Evolutionary conservation across 768 basidiomycete genomes (phyloP), one percentile per base, ranked within the genome.

Genomic region (Candolleomyces aberdarensis): DNA sequence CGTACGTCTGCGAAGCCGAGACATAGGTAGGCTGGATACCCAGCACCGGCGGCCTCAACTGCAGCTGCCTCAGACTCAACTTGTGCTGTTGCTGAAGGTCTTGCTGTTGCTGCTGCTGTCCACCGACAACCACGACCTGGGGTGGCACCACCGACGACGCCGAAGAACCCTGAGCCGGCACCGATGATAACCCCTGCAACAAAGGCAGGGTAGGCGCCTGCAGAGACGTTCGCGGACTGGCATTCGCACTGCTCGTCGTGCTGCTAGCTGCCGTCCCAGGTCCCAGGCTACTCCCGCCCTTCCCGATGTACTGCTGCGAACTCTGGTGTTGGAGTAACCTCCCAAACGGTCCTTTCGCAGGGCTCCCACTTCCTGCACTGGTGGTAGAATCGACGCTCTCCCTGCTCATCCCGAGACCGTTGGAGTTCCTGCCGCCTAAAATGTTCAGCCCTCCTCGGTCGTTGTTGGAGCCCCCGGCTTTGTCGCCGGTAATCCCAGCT

Each of bases 11-110:
- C 8, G 60, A 61, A 5, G 83, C 77, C 15, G 87, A 83, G 49
- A 83, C 84, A 19, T 88, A 78, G 0, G 80, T 78, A 3, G 91
- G 82, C 62, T 91, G 86, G 52, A 92, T 83, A 22, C 90, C 91
- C 3, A 93, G 80, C 1, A 80, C 69, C 5, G 78, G 77, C 3
- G 78, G 79, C 1, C 79, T 74, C 3, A 64, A 72, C 60, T 64
- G 73, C 58, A 67, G 67, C 67, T 62, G 68, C 58, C 49, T 74
- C 67, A 61, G 74, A 60, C 9, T 69, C 48, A n/a, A 72, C 67
- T 48, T 36, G 8, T 36, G 72, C 65, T 19, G 69, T 64, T 36
- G 70, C 60, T 49, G 70, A 65, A 47, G 68, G 62, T 41, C 67
- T 63, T 7, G 69, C 13, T 48, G 56, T 32, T 47, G 57, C 20